Base-by-base conservation (phyloP, 257 asterid species). In the Solanum phureja region DNA sequence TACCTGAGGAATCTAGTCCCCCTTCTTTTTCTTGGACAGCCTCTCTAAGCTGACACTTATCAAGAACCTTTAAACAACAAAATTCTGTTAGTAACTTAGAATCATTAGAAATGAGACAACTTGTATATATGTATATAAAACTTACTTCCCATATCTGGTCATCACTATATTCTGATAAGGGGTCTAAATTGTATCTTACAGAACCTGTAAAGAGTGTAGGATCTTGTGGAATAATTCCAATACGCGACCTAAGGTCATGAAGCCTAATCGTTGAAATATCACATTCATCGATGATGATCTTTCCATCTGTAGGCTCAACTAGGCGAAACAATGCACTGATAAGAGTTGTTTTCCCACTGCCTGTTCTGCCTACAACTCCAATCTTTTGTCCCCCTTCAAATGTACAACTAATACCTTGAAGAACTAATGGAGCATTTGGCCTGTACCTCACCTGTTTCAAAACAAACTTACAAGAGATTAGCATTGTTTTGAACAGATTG, bases 301-400 rank as follows among this genome's bases (percentile, higher is more conserved):
- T 37, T 0, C 89, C 89, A 29, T 69, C 23, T 27, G 82, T 12
- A 16, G 89, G 89, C n/a, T 87, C 87, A 29, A 87, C 87, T 14
- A 87, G 24, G 2, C 89, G 72, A 64, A 87, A 81, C 37, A 84
- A 21, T 56, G 87, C 75, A 62, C 75, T 37, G 49, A 62, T 84
- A 3, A 84, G 77, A 34, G 87, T 87, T 24, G 89, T 81, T 82
- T 87, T 87, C 3, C 89, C 89, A 46, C 89, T 83, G 71, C 89
- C 89, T 23, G 89, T 87, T 49, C 89, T 21, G 18, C 89, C 89
- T 19, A 87, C 89, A 60, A 87, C 75, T 9, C 87, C 89, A 64
- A 75, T 82, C 52, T 82, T 87, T 60, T 87, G 21, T 23, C 89
- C 87, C 38, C 87, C 87, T 79, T 23, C 68, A 35, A 87, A 38